phyloP scores from a whole-genome alignment of 805 yeast species.

The Kuraishia borneana region DNA sequence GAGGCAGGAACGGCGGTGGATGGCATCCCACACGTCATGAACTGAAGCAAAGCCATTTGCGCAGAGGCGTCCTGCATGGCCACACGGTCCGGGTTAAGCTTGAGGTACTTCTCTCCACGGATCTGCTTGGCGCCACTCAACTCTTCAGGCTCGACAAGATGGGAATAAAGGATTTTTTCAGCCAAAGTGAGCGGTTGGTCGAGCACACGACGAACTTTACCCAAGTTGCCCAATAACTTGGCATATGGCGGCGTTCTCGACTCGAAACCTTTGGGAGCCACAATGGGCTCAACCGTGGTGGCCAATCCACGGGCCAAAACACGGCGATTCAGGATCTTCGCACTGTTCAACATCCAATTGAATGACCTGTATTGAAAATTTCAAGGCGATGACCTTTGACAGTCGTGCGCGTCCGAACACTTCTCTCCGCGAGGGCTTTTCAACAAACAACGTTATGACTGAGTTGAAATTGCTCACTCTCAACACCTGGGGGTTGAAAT shows the following conservation, averaged over 20 bases:
- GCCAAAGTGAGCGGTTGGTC: constrained; percentile 77
- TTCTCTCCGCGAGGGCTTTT: too few species aligned
- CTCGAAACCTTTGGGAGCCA: constrained; percentile 49
- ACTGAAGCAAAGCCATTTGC: constrained; percentile 95
- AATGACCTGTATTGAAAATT: too few species aligned
- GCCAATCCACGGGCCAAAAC: not conserved
- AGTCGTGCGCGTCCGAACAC: too few species aligned
- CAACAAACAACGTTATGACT: too few species aligned
- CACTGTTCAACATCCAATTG: too few species aligned
- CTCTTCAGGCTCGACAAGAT: constrained; percentile 85
- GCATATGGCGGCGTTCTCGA: constrained; percentile 85
- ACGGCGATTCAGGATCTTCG: too few species aligned
- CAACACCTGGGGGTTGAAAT: constrained; percentile 87
- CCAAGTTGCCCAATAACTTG: constrained; percentile 54
- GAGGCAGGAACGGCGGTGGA: constrained; percentile 91
- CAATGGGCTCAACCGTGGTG: not conserved
- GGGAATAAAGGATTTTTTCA: constrained; percentile 91
- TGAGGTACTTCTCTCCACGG: constrained; percentile 86
- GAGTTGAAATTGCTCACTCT: constrained; percentile 56
- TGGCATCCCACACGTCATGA: constrained; percentile 91
- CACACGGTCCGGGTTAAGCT: constrained; percentile 94
- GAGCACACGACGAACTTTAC: constrained; percentile 20
- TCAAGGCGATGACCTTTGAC: too few species aligned
- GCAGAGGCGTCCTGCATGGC: constrained; percentile 99
- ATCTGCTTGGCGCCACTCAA: constrained; percentile 38